Evolutionary conservation across 805 yeast species (phyloP).

Genomic region (Sugiyamaella marilandica): DNA sequence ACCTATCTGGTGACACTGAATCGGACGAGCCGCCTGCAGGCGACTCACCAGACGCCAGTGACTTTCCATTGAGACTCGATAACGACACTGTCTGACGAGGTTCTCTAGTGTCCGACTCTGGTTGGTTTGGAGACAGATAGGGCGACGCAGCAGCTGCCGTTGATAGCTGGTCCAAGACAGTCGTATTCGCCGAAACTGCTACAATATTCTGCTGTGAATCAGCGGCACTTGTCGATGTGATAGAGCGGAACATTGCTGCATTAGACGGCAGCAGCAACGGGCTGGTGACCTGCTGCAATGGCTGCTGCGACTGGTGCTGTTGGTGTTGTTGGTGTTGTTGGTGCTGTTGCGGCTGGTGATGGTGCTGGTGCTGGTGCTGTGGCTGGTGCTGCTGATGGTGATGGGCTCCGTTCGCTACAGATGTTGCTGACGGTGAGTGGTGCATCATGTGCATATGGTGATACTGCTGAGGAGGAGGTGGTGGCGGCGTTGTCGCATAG

Average conservation of each 20-base stretch:
- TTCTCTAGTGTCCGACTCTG: conserved; percentile 18
- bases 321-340: background rate
- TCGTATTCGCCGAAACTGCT: background rate
- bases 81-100: background rate
- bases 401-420: no score
- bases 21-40: background rate
- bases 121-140: conserved; percentile 19
- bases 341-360: background rate
- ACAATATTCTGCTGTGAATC: background rate
- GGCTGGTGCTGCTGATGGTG: no score
- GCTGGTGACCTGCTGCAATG: background rate
- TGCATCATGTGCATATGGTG: conserved; percentile 4
- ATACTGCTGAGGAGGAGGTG: background rate
- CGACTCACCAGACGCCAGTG: background rate
- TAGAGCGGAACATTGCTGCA: background rate
- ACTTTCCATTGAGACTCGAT: background rate
- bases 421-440: background rate
- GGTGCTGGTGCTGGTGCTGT: background rate
- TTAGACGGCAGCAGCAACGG: background rate
- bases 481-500: background rate
- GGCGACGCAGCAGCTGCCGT: conserved; percentile 12
- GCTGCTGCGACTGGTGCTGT: conserved; percentile 33
- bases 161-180: background rate
- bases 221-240: background rate
- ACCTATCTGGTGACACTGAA: background rate